Evolutionary conservation across 345 rosid species (phyloP).

Genomic region (Gossypium rotundifolium): DNA sequence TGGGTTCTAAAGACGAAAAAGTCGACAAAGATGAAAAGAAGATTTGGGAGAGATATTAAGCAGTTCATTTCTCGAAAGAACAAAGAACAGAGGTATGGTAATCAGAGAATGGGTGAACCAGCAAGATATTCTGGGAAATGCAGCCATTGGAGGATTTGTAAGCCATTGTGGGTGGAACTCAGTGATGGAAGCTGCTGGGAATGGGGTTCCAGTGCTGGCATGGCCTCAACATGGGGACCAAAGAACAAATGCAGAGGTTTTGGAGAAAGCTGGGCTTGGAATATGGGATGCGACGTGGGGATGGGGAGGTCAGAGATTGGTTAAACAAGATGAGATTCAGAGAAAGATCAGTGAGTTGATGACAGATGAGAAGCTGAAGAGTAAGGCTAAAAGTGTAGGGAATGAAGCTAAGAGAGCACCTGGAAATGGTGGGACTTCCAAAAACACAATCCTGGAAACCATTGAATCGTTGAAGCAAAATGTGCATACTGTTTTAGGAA

Average conservation of each 20-base stretch:
- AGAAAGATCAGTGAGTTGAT: conserved; percentile 16
- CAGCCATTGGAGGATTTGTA: conserved; percentile 34
- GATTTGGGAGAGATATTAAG: conserved; percentile 26
- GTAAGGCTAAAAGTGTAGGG: conserved; percentile 3
- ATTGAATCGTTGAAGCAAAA: not conserved
- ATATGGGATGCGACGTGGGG: conserved; percentile 25
- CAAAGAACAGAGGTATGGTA: conserved; percentile 25
- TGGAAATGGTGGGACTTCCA: conserved; percentile 22
- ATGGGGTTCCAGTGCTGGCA: conserved; percentile 34
- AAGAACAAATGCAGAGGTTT: conserved; percentile 29
- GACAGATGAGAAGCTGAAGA: conserved; percentile 16
- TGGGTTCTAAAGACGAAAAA: conserved; percentile 34
- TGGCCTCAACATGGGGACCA: conserved; percentile 50
- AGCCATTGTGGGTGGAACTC: conserved; percentile 47
- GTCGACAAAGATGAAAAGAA: conserved; percentile 35
- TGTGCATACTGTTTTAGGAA: too few relatives aligned
- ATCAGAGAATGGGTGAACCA: conserved; percentile 40
- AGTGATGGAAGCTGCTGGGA: conserved; percentile 34
- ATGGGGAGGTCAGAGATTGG: conserved; percentile 5
- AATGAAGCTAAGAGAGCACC: conserved; percentile 31
- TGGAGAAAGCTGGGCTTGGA: conserved; percentile 29
- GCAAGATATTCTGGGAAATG: conserved; percentile 27
- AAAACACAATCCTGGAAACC: not conserved
- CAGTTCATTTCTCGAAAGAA: conserved; percentile 19
- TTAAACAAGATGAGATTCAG: conserved; percentile 33